Evolutionary conservation across 2,329 filamentous ascomycete species (phyloP), one percentile per base, ranked within the genome.

Genomic region (Fusarium goolgardi): DNA sequence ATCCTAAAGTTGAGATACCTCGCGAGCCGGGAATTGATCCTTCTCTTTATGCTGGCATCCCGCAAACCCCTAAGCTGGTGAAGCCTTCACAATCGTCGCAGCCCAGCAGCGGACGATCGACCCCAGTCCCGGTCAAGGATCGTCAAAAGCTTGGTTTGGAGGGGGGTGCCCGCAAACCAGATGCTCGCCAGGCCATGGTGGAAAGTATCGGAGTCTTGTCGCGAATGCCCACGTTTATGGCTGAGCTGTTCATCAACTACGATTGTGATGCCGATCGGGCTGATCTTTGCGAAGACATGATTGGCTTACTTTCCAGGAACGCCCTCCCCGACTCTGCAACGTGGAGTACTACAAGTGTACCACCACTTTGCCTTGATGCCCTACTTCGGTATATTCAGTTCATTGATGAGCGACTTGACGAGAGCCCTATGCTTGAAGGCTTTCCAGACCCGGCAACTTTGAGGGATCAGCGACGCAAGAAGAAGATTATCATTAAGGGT

Each of bases 291-390:
- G 92, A 97, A 81, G 96, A 99, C 75, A 91, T 98, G 86, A 89
- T 99, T 63, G 95, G 96, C 1, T 85, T 99, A 34, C 83, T 99
- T 18, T 95, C 96, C 21, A 88, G 96, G 60, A 99, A 97, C 77
- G 96, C 96, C 3, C 91, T 99, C 69, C 96, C 96, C 1, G 96
- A 99, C 77, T 97, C 96, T 11, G 96, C 95, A 8, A 97, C 94
- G 8, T 99, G 96, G 96, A 99, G 96, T 78, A 99, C 96, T 13
- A 97, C 95, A 7, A 99, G 97, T 76, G 96, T 99, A 2, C 96
- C 96, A 18, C 96, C 96, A 1, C 82, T 99, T 4, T 99, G 96
- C 74, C 84, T 99, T 23, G 96, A 99, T 80, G 94, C 96, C 12
- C 83, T 99, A 13, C 84, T 99, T 25, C 90, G 93, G 18, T 98